Base-by-base conservation (phyloP, 1,284 basidiomycete species). In the Malassezia nana region DNA sequence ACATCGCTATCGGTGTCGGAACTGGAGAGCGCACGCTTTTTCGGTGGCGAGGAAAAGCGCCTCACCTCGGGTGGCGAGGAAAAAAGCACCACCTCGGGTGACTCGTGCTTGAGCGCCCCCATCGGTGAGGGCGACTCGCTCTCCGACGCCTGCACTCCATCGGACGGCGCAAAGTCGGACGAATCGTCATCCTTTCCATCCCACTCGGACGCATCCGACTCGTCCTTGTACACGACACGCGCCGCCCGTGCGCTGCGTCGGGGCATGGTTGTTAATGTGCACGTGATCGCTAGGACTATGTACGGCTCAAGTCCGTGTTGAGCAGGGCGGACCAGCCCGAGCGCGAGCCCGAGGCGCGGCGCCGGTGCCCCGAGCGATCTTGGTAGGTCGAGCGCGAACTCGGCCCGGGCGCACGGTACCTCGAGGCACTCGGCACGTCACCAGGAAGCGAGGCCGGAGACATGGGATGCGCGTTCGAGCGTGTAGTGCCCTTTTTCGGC, bases 321-420 rank as follows among this genome's bases (percentile, higher is more conserved):
- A 55, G 40, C 20, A 55, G 29, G n/a, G 53, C 53, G 9, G 47
- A 32, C 53, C 53, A 55, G 32, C 53, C 46, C 20, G 35, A 15
- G 35, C 35, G 38, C 29, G n/a, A 20, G 43, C 12, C 24, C n/a
- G 16, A 29, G 9, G 25, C 28, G 16, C 43, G 43, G n/a, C 18
- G 28, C 6, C 28, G 43, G 43, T 20, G 43, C 4, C n/a, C 10
- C 18, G 43, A 31, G 8, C 28, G 7, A 29, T 29, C 26, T 18
- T 30, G 22, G 8, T 30, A 4, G 8, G 15, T 13, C 6, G 18
- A 26, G 13, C 24, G 40, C 4, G 40, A 6, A 18, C 35, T 38
- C 9, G 35, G 20, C 5, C 16, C 35, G 20, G 18, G 20, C 7
- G 13, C 40, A 10, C 26, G 40, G 40, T 28, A 15, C 20, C 40